phyloP scores from a whole-genome alignment of 306 rosid species.

The Trifolium subterraneum region DNA sequence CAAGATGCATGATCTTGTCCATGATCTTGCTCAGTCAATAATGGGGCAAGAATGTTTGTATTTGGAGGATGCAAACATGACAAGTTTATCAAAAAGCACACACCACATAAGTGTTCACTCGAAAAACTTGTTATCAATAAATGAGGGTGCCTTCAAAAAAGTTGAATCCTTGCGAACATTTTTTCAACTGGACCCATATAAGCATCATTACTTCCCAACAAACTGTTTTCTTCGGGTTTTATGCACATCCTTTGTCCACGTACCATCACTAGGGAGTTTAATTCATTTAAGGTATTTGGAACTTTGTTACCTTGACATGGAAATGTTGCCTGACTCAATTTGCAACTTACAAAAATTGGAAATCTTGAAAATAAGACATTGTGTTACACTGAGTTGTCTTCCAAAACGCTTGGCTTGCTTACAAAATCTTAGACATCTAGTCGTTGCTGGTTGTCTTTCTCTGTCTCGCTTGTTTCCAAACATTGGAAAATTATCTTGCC shows the following conservation, averaged over 20 bases:
- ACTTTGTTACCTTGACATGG: too few relatives aligned
- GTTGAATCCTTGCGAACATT: background rate
- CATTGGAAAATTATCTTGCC: background rate
- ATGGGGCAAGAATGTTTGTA: too few relatives aligned
- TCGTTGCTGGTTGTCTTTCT: background rate
- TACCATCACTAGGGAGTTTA: too few relatives aligned
- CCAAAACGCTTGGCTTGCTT: too few relatives aligned
- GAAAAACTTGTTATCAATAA: background rate
- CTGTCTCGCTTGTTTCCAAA: slow-evolving; percentile 4
- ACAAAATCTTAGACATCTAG: too few relatives aligned
- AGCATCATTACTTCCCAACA: background rate
- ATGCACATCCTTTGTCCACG: background rate
- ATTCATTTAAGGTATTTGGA: too few relatives aligned
- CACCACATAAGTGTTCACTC: background rate
- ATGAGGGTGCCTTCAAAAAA: background rate
- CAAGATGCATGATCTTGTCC: background rate
- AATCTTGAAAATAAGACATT: too few relatives aligned
- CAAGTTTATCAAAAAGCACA: background rate
- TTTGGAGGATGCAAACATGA: background rate
- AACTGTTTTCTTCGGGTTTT: slow-evolving; percentile 1
- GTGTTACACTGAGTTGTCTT: too few relatives aligned
- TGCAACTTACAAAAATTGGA: too few relatives aligned
- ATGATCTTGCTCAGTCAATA: background rate
- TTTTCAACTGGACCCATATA: background rate
- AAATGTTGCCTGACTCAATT: too few relatives aligned